phyloP scores from a whole-genome alignment of 768 basidiomycete genomes.

The Calvatia gigantea region DNA sequence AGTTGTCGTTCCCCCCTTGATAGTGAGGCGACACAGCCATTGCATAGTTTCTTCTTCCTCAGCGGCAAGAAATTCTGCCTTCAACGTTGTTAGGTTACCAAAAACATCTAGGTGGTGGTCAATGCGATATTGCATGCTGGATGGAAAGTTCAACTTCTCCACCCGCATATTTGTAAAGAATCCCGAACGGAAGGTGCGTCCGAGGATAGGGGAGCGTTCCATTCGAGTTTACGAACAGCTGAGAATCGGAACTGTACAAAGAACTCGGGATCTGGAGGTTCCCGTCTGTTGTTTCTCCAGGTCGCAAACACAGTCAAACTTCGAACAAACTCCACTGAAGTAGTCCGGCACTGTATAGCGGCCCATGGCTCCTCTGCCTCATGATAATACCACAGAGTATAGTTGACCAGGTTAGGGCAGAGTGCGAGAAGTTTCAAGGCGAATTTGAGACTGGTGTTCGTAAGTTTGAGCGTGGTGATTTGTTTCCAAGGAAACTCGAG shows the following conservation, averaged over 20 bases:
- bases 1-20: neutral
- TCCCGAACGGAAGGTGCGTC: neutral
- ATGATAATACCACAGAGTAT: neutral
- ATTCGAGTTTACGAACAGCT: neutral
- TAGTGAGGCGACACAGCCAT: neutral
- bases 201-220: neutral
- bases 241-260: neutral
- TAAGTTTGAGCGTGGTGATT: neutral
- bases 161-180: neutral
- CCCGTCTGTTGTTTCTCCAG: neutral
- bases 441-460: neutral
- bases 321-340: neutral
- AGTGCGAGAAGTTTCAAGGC: neutral
- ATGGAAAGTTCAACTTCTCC: neutral
- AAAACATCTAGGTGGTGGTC: neutral
- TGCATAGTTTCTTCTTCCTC: neutral
- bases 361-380: neutral
- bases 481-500: neutral
- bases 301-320: neutral
- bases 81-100: neutral
- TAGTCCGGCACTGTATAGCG: neutral
- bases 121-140: neutral
- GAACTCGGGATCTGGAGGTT: neutral
- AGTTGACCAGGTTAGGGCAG: neutral
- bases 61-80: neutral